These are phyloP conservation scores for Apiospora phragmitis DNA, from an alignment of 2,329 filamentous ascomycete genomes.

Conservation along the genomic window DNA sequence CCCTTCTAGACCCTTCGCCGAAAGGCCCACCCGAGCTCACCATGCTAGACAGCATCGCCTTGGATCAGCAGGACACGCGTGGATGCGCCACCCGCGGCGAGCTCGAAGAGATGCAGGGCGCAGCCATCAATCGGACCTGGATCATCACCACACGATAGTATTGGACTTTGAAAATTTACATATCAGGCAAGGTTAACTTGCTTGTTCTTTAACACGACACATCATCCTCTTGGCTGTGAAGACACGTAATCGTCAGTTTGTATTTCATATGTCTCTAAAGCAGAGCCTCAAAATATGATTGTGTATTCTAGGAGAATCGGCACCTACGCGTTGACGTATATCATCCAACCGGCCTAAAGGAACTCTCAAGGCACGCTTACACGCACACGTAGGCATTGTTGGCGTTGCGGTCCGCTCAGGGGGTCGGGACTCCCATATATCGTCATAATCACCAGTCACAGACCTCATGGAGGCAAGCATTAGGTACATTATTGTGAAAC, in stretches of 20 bases:
- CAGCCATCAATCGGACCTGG: conserved; percentile 3
- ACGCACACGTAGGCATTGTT: not conserved
- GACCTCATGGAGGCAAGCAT: not conserved
- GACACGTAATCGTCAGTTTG: not conserved
- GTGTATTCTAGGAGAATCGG: not conserved
- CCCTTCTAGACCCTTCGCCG: not conserved
- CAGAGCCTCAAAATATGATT: not conserved
- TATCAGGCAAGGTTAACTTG: too few relatives aligned
- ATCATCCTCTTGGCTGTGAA: not conserved
- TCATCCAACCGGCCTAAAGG: not conserved
- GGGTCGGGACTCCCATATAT: not conserved
- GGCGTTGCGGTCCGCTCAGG: not conserved
- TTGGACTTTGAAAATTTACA: too few relatives aligned
- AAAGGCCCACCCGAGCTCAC: not conserved
- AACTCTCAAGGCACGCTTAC: not conserved
- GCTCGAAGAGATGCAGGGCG: not conserved
- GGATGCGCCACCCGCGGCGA: not conserved
- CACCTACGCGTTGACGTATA: not conserved
- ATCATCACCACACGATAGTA: too few relatives aligned
- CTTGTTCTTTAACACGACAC: not conserved
- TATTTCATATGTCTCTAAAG: not conserved
- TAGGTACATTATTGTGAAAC: not conserved
- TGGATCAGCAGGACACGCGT: not conserved
- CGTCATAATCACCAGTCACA: not conserved
- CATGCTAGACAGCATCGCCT: not conserved